Base-by-base conservation (phyloP, 2,329 filamentous ascomycete genomes). In the Calonectria naviculata region DNA sequence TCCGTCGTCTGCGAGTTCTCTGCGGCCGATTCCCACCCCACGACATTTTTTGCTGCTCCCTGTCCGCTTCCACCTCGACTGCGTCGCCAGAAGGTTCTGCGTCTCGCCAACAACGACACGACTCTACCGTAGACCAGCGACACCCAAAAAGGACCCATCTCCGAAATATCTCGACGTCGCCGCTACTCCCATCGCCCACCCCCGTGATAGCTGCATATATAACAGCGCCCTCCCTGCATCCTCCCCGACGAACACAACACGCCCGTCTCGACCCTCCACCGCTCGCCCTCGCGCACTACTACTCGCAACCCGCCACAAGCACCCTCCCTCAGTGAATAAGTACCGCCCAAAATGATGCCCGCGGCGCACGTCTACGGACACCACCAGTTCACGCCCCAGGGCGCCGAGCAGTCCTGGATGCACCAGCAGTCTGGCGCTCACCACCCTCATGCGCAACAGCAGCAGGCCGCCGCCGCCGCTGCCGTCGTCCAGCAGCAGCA, bases 351-450 rank as follows among this genome's bases (percentile, higher is more conserved):
- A 76, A 92, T 92, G 90, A 89, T 92, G 86, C 88, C 88, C 71
- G 87, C 89, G 80, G 85, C 89, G 78, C 90, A 91, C 83, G 87
- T 92, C 79, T 93, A 92, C 83, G 90, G 89, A 73, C 91, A 93
- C 80, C 91, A 92, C 78, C 90, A 92, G 78, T 92, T 92, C 80
- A 89, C 89, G 75, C 88, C 88, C 62, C 91, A 92, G 80, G 85
- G 76, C 63, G 76, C 85, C 56, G 90, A 92, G 71, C 87, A 89
- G 74, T 84, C 89, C 80, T 93, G 92, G 91, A 90, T 93, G 87
- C 91, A 93, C 76, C 90, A 91, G 81, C 90, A 92, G 81, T 85
- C 88, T 58, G 86, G 73, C 63, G 76, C 85, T 73, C 90, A 91
- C 72, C 87, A 86, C 72, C 89, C 90, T 72, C 87, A 90, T 77